Conservation (phyloP, 1,284 basidiomycete species). For the Calocybe gambosa region DNA sequence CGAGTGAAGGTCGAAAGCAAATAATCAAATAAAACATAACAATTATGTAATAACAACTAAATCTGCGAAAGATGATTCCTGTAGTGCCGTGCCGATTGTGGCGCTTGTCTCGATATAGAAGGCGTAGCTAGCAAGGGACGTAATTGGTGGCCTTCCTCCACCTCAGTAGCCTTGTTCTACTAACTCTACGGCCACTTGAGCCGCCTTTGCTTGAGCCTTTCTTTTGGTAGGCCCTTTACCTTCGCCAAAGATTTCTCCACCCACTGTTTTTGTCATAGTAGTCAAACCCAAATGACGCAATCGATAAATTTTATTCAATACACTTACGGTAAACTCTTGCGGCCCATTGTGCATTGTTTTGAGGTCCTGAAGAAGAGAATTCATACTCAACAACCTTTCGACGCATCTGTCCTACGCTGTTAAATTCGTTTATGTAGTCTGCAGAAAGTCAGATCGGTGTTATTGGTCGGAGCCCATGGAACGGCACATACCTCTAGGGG, state of each 20-base stretch:
- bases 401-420: slow-evolving; percentile 7
- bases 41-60: slow-evolving; percentile 11
- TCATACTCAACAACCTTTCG: slow-evolving; percentile 5
- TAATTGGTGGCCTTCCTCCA: background rate
- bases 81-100: background rate
- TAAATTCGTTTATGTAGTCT: slow-evolving; percentile 14
- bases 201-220: slow-evolving; percentile 9
- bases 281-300: background rate
- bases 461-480: background rate
- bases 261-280: slow-evolving; percentile 2
- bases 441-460: background rate
- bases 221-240: slow-evolving; percentile 9
- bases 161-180: background rate
- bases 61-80: background rate
- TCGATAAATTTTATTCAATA: no score
- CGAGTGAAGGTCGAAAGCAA: background rate
- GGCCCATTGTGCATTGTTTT: slow-evolving; percentile 5
- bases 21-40: slow-evolving; percentile 3
- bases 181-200: slow-evolving; percentile 5
- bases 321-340: slow-evolving; percentile 11
- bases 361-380: background rate
- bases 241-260: slow-evolving; percentile 4
- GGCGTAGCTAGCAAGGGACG: background rate
- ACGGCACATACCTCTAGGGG: background rate
- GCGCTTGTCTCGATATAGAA: background rate